Evolutionary conservation across 805 yeast species (phyloP), one percentile per base, ranked within the genome.

Genomic region (Nematodospora valgi): DNA sequence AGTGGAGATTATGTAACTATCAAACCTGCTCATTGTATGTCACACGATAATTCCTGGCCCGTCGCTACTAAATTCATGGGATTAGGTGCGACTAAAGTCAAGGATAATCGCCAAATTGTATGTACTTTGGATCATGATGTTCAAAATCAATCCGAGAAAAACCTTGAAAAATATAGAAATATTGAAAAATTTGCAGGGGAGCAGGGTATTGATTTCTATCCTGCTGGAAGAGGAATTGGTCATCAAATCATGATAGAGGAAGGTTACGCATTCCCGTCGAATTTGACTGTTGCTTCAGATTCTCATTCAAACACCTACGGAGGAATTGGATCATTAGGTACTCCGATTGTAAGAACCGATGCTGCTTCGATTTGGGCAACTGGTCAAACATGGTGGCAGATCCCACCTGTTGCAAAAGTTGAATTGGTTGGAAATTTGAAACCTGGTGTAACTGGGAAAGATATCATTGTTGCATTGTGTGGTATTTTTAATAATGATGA

Each of bases 351-450:
- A 38, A 78, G 99, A 62, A 93, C 99, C 0, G 99, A 93, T 62
- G 98, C 98, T 15, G 99, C 99, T 4, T 79, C 97, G 7, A 91
- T 93, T 46, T 93, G 99, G 99, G 98, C 99, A 9, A 93, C 99
- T 0, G 98, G 98, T 26, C 95, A 88, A 65, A 93, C 98, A 3
- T 93, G 99, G 99, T 93, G 98, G 98, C 98, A 94, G 75, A 86
- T 93, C 37, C 99, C 99, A 3, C 98, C 98, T 0, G 98, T 93
- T 16, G 98, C 98, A 23, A 78, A 80, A 51, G 98, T 93, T 7
- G 94, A 86, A 58, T 73, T 93, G 37, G 69, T 74, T 45, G 96
- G 96, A 27, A 61, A 75, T 47, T 72, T 93, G 39, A 96, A 94
- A 9, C 63, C 72, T 33, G 96, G 96, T 12, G 88, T 86, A 12